Conservation (phyloP, 176 grass and related monocot genomes). For the Coix lacrymajobi region DNA sequence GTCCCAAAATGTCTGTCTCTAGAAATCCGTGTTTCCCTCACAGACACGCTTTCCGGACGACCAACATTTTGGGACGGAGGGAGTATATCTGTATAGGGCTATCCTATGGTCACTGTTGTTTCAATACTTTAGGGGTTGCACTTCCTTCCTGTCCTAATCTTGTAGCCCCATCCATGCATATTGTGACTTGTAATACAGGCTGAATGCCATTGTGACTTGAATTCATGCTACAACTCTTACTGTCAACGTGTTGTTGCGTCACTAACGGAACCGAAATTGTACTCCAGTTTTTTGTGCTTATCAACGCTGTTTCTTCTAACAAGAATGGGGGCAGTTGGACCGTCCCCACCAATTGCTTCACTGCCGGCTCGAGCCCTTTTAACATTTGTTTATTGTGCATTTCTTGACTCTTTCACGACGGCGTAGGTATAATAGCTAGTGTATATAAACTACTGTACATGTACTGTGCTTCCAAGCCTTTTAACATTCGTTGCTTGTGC, state of each 20-base stretch:
- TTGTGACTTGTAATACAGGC: not conserved
- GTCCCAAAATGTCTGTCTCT: too few relatives aligned
- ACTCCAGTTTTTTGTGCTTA: not conserved
- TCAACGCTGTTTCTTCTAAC: not conserved
- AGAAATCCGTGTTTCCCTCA: too few relatives aligned
- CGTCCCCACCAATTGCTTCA: not conserved
- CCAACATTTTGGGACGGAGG: too few relatives aligned
- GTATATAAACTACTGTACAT: too few relatives aligned
- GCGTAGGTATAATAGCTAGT: not conserved
- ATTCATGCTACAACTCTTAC: not conserved
- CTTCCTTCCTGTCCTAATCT: not conserved
- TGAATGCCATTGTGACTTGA: not conserved
- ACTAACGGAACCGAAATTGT: not conserved
- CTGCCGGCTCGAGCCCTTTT: not conserved
- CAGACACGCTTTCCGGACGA: too few relatives aligned
- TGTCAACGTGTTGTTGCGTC: not conserved
- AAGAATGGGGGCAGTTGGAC: not conserved
- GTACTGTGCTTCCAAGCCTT: too few relatives aligned
- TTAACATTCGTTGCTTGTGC: too few relatives aligned
- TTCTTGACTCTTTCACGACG: not conserved
- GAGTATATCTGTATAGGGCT: not conserved
- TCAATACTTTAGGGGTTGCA: not conserved
- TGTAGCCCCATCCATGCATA: not conserved
- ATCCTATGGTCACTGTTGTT: not conserved
- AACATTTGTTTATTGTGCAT: not conserved